phyloP scores from a whole-genome alignment of 2,329 filamentous ascomycete species.

The Fusarium sp. region DNA sequence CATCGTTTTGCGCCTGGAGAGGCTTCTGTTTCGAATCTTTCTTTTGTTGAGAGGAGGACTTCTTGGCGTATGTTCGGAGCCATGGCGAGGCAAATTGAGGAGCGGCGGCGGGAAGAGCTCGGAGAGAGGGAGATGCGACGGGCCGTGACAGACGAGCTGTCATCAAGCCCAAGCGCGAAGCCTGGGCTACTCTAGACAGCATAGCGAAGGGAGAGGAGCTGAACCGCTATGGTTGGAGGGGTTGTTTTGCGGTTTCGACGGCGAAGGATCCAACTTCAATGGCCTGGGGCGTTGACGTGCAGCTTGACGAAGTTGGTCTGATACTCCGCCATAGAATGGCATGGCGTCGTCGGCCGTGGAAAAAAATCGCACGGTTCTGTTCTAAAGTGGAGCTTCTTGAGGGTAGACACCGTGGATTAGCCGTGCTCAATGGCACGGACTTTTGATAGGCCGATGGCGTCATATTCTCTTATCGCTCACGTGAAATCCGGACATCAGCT shows the following conservation, averaged over 20 bases:
- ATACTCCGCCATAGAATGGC: constrained; percentile 44
- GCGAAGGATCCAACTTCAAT: constrained; percentile 36
- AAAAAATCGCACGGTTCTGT: constrained; percentile 43
- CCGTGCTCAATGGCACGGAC: constrained; percentile 27
- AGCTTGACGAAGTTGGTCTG: constrained; percentile 42
- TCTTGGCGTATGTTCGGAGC: constrained; percentile 46
- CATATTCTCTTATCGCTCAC: constrained; percentile 15
- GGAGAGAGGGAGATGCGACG: constrained; percentile 39
- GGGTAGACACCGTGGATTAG: constrained; percentile 29
- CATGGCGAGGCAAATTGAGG: constrained; percentile 41
- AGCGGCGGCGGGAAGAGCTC: constrained; percentile 38
- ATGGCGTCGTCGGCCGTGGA: constrained; percentile 34
- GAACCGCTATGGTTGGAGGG: neutral
- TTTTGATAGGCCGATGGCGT: constrained; percentile 41
- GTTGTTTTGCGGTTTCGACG: constrained; percentile 18
- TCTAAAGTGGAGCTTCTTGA: constrained; percentile 16
- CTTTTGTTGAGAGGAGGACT: constrained; percentile 16
- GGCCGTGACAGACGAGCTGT: constrained; percentile 44
- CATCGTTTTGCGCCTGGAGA: constrained; percentile 29
- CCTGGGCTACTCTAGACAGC: constrained; percentile 50
- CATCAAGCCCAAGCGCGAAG: constrained; percentile 48
- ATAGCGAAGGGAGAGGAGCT: constrained; percentile 49
- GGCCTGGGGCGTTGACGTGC: constrained; percentile 14
- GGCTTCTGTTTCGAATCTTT: constrained; percentile 28
- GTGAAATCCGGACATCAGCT: neutral